phyloP scores from a whole-genome alignment of 345 rosid species.

The Leavenworthia alabamica region DNA sequence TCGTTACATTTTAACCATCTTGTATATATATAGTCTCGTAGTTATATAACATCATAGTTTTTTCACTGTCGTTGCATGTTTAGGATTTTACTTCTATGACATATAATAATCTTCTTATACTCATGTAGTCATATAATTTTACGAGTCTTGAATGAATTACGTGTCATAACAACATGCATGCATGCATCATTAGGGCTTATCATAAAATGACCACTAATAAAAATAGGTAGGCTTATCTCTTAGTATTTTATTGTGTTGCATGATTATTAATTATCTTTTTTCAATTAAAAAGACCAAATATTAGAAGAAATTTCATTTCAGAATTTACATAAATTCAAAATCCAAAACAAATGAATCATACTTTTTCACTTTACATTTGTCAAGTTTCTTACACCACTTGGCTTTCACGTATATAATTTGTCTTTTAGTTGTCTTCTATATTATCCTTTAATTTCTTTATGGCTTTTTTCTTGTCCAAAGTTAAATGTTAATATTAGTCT shows the following conservation, averaged over 20 bases:
- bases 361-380: background rate
- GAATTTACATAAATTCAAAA: background rate
- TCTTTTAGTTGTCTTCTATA: background rate
- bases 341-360: background rate
- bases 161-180: background rate
- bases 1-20: slow-evolving; percentile 8
- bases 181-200: background rate
- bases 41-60: background rate
- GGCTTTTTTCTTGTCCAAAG: background rate
- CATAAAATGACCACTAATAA: no score
- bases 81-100: background rate
- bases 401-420: slow-evolving; percentile 14
- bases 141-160: background rate
- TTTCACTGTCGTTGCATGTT: slow-evolving; percentile 1
- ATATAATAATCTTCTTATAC: background rate
- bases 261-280: background rate
- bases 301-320: background rate
- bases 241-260: background rate
- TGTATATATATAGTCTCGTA: background rate
- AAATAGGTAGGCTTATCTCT: background rate
- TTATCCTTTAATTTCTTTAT: background rate
- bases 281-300: background rate
- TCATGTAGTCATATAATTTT: background rate
- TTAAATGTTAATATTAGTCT: background rate
- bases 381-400: slow-evolving; percentile 18